Base-by-base conservation (phyloP, 768 basidiomycete genomes). In the Guyanaporus albipodus region DNA sequence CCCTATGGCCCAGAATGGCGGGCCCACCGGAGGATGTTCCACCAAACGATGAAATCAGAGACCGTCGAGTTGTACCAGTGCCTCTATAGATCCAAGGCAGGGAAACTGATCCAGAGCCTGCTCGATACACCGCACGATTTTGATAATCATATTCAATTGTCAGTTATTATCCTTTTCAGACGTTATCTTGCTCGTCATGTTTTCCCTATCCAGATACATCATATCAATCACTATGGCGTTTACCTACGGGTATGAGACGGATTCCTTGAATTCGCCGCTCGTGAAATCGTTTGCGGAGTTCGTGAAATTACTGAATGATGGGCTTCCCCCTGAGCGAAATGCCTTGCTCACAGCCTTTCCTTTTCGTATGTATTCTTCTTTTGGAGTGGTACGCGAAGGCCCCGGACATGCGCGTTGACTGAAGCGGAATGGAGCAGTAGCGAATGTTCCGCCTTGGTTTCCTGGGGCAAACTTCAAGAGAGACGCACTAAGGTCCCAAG, bases 181-280 rank as follows among this genome's bases (percentile, higher is more conserved):
- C 15, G 8, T 36, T 38, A 6, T 4, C 18, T n/a, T 12, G 17
- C 22, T 11, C 17, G n/a, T 27, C 11, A 31, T 23, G 27, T 32
- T 42, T 44, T 50, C 17, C 12, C 32, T 29, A 6, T 26, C 3
- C 17, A 67, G 65, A 27, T 64, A 66, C 17, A 58, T 67, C 29
- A 43, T 62, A 28, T 67, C 64, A 18, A 60, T 67, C 28, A 67
- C 63, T 2, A 67, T 64, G 64, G 46, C 49, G 4, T 50, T 55
- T 36, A 67, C 65, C 2, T 67, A 64, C 36, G 62, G 62, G 28
- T 64, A 64, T 10, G 54, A 67, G 39, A 52, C 32, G 14, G 38
- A 55, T 34, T 63, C 62, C 4, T 38, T 64, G 50, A 52, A 67
- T 8, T 57, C 50, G 7, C 63, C 60, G 2, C 46, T 64, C 14